Evolutionary conservation across 345 rosid genomes (phyloP).

Genomic region (Carallia brachiata): DNA sequence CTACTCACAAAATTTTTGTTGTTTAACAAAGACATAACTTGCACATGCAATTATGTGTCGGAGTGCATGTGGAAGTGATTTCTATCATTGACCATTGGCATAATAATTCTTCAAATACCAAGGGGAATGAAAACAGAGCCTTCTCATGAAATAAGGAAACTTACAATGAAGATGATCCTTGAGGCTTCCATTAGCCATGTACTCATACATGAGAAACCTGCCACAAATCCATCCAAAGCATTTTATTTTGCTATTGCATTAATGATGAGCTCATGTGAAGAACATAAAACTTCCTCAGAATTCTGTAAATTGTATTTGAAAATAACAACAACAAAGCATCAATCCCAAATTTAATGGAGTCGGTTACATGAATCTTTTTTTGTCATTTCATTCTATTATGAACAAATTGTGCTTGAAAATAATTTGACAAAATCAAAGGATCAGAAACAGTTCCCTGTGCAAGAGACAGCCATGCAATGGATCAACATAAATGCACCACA

Average conservation of each 20-base stretch:
- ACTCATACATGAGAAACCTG: conserved; percentile 91
- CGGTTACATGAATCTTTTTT: too few relatives aligned
- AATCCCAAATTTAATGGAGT: too few relatives aligned
- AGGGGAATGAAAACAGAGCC: not conserved
- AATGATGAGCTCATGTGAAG: not conserved
- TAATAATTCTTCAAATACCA: not conserved
- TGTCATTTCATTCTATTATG: too few relatives aligned
- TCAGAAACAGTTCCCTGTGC: too few relatives aligned
- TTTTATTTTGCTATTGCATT: conserved; percentile 4
- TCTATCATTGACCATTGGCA: not conserved
- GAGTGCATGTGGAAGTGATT: not conserved
- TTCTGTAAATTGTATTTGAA: not conserved
- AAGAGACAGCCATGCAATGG: too few relatives aligned
- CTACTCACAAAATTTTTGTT: not conserved
- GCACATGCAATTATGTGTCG: not conserved
- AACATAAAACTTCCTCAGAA: not conserved
- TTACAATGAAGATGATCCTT: conserved; percentile 88
- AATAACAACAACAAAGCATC: too few relatives aligned
- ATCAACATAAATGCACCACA: too few relatives aligned
- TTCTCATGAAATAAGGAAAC: conserved; percentile 15
- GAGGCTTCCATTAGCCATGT: conserved; percentile 86
- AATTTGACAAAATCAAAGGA: too few relatives aligned
- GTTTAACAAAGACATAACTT: not conserved
- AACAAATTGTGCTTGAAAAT: too few relatives aligned
- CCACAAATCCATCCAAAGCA: conserved; percentile 16